Evolutionary conservation across 257 asterid species (phyloP), one percentile per base, ranked within the genome.

Genomic region (Solanum dulcamara): DNA sequence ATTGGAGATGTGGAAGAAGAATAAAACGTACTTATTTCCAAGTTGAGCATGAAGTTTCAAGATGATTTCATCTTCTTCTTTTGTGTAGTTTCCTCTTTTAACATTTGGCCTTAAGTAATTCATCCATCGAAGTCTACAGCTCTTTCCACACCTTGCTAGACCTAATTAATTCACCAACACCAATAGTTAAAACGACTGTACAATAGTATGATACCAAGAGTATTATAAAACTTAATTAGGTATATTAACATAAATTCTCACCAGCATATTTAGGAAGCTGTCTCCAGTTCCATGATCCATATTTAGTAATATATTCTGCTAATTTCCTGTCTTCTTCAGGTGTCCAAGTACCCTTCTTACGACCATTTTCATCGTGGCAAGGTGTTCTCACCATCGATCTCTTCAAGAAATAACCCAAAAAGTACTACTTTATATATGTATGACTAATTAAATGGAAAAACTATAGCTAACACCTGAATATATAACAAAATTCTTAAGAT

Each of bases 231-330:
- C 60, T 53, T 18, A 53, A 53, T 20, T n/a, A n/a, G 60, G 10
- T 53, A 18, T 53, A 24, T 22, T 53, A 0, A 53, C 0, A 0
- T 53, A 53, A 53, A 32, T 35, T 38, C 35, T 26, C 37, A 85
- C 87, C 87, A n/a, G 87, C 87, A 32, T 30, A 60, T 28, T 85
- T 85, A 9, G 87, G 87, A 60, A 85, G 83, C 10, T 85, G 87
- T 11, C 84, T n/a, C 84, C 87, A 85, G 3, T 85, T 85, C 87
- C 87, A 75, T 33, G 68, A 77, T 24, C 84, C 84, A 60, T 85
- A 85, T 20, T 67, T 44, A 15, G 84, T 85, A 22, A 85, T 60
- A 85, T 85, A 77, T 11, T 22, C 84, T 10, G 51, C 81, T 77
- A 85, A 77, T 55, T 85, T 85, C 46, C 68, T 42, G 28, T 85